These are phyloP conservation scores for Dendrocalamus sinicus DNA, from an alignment of 176 grass and related monocot species.

Conservation along the genomic window DNA sequence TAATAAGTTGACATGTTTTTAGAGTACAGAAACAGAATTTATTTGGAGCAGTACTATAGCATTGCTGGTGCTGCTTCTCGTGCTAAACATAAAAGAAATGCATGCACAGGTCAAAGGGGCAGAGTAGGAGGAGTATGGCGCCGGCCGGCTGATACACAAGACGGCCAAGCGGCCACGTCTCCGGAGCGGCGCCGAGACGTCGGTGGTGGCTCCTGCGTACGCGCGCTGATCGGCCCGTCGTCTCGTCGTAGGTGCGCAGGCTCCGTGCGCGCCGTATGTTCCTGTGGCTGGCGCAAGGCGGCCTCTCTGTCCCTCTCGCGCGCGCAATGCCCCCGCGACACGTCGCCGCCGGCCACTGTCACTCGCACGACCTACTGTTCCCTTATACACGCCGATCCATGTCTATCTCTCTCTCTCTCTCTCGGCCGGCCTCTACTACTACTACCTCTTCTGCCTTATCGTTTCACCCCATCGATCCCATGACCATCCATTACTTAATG, in stretches of 20 bases:
- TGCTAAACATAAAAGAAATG: neutral
- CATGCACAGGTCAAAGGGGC: neutral
- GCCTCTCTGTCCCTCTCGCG: neutral
- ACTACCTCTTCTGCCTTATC: neutral
- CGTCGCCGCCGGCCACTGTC: constrained; percentile 35
- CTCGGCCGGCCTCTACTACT: neutral
- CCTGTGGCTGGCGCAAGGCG: constrained; percentile 47
- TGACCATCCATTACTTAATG: neutral
- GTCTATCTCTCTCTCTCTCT: neutral
- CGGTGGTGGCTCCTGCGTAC: neutral
- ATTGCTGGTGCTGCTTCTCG: neutral
- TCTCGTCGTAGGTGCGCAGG: neutral
- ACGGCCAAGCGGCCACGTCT: constrained; percentile 30
- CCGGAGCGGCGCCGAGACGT: neutral
- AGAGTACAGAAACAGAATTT: too few species aligned
- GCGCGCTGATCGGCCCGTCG: constrained; percentile 4
- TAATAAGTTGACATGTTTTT: too few species aligned
- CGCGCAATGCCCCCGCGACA: constrained; percentile 16
- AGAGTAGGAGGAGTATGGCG: constrained; percentile 33
- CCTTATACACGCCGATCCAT: neutral
- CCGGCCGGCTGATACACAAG: constrained; percentile 1
- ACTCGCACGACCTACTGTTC: constrained; percentile 49
- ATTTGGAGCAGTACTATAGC: too few species aligned
- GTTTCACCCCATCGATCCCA: neutral
- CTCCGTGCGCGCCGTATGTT: constrained; percentile 30